Evolutionary conservation across 352 stramenopile species (phyloP).

Genomic region (Plasmopara muralis): DNA sequence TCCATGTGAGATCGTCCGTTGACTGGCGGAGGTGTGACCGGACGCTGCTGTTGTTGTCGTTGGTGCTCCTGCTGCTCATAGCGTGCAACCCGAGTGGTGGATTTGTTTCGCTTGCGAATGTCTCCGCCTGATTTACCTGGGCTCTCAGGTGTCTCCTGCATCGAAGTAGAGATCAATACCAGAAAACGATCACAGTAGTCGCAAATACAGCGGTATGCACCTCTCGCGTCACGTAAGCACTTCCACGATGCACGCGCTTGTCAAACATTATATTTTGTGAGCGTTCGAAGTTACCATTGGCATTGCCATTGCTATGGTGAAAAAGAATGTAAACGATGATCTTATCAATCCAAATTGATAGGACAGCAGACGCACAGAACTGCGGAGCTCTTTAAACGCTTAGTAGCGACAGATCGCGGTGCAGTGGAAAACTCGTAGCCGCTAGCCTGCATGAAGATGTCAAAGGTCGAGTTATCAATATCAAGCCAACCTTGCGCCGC

Average conservation of each 20-base stretch:
- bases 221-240: conserved; percentile 82
- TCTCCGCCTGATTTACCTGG: conserved; percentile 7
- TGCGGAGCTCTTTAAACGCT: conserved; percentile 45
- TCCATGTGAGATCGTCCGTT: conserved; percentile 87
- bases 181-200: background rate
- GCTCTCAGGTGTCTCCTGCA: conserved; percentile 34
- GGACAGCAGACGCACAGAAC: conserved; percentile 22
- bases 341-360: background rate
- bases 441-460: conserved; percentile 31
- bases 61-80: conserved; percentile 26
- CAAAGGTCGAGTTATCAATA: background rate
- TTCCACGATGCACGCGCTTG: conserved; percentile 89
- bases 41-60: conserved; percentile 34
- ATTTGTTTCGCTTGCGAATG: conserved; percentile 15
- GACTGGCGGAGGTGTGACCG: conserved; percentile 79
- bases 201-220: conserved; percentile 14
- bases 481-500: conserved; percentile 1
- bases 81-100: conserved; percentile 9
- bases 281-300: conserved; percentile 24
- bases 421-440: conserved; percentile 71
- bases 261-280: conserved; percentile 93
- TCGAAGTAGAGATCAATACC: background rate
- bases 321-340: background rate
- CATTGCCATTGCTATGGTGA: conserved; percentile 9
- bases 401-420: conserved; percentile 65